Percentiles rank a stretch among this genome's conserved stretches.
These are phyloP conservation scores for Linum usitatissimum DNA, from an alignment of 345 rosid species.

Conservation along the genomic window DNA sequence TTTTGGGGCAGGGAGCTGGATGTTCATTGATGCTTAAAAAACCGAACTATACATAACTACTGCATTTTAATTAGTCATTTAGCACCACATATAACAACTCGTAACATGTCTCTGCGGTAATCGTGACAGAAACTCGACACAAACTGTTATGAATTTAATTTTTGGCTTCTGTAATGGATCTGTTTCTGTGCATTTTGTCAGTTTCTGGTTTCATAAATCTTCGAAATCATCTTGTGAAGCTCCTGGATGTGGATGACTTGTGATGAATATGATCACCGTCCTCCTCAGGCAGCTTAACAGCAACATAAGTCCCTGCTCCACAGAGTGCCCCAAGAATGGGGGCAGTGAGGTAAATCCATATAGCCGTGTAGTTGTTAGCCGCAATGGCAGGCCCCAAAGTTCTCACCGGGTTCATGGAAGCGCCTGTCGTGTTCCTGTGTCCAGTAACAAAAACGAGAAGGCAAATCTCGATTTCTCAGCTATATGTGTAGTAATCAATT, in stretches of 20 bases:
- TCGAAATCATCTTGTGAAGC: conserved; percentile 46
- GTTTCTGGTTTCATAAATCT: background rate
- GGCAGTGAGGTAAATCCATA: conserved; percentile 82
- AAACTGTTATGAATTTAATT: background rate
- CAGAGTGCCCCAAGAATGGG: conserved; percentile 66
- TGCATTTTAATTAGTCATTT: no score
- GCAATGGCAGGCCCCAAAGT: conserved; percentile 84
- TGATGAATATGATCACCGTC: conserved; percentile 31
- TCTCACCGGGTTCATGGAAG: conserved; percentile 84
- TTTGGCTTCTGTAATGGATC: background rate
- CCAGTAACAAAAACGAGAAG: background rate
- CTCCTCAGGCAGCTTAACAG: conserved; percentile 54
- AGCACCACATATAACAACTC: no score
- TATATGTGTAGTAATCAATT: background rate
- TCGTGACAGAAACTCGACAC: background rate
- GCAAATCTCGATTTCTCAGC: background rate
- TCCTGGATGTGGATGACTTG: conserved; percentile 27
- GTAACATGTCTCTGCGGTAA: background rate
- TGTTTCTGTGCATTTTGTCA: background rate
- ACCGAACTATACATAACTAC: no score
- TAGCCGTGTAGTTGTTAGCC: conserved; percentile 66
- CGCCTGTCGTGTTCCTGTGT: conserved; percentile 63
- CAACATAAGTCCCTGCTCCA: conserved; percentile 81
- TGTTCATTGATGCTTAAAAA: no score
- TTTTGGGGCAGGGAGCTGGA: no score